phyloP scores from a whole-genome alignment of 352 stramenopile genomes.

The Phytophthora cryptogea region DNA sequence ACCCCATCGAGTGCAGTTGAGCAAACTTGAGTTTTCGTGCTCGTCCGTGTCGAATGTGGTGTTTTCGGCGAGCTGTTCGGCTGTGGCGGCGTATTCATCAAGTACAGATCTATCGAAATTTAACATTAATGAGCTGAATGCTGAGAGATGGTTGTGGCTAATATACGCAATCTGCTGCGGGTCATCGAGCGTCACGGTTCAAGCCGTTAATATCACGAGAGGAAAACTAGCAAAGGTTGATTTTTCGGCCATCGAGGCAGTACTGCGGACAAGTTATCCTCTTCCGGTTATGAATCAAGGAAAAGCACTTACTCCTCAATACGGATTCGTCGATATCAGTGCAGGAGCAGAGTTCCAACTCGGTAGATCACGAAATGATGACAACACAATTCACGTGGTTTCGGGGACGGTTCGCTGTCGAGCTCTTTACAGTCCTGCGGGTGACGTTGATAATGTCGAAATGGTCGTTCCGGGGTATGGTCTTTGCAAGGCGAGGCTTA shows the following conservation, averaged over 20 bases:
- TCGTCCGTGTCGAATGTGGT: not conserved
- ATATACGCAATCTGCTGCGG: not conserved
- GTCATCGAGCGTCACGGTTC: not conserved
- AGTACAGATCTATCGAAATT: not conserved
- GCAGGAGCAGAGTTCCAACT: not conserved
- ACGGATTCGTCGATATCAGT: not conserved
- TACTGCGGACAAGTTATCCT: not conserved
- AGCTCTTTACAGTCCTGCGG: not conserved
- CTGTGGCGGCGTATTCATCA: not conserved
- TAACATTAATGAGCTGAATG: not conserved
- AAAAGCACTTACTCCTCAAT: not conserved
- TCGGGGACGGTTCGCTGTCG: not conserved
- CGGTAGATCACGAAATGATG: not conserved
- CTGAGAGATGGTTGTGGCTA: not conserved
- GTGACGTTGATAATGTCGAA: not conserved
- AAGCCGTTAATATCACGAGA: not conserved
- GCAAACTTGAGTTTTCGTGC: not conserved
- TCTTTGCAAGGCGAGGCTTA: not conserved
- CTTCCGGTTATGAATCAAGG: not conserved
- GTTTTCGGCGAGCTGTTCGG: not conserved
- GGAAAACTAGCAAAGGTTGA: not conserved
- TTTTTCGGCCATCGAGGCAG: not conserved
- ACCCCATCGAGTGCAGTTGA: not conserved
- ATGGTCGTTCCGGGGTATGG: constrained; percentile 5
- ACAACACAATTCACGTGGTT: not conserved